Conservation (phyloP, 768 basidiomycete genomes). For the Astraeus odoratus region DNA sequence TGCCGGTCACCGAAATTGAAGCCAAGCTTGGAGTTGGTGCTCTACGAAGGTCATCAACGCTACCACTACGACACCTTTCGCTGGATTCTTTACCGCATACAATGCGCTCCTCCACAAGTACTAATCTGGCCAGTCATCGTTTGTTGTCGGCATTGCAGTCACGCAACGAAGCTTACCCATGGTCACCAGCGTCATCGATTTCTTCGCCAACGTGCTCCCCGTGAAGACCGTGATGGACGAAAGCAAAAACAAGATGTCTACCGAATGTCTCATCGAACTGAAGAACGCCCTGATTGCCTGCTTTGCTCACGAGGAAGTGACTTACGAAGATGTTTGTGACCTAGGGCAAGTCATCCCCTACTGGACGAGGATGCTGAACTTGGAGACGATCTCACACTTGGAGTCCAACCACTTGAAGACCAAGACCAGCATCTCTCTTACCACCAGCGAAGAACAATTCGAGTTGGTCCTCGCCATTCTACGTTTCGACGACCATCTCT, state of each 20-base stretch:
- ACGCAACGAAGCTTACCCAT: constrained; percentile 25
- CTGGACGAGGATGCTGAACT: constrained; percentile 23
- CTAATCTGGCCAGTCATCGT: constrained; percentile 20
- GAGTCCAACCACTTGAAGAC: constrained; percentile 9
- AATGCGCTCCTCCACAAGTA: constrained; percentile 29
- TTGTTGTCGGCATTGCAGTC: constrained; percentile 25
- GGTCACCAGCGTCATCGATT: constrained; percentile 20
- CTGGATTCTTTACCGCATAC: constrained; percentile 26
- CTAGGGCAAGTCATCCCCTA: constrained; percentile 18
- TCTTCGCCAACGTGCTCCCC: constrained; percentile 26
- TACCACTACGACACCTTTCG: constrained; percentile 17
- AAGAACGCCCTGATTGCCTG: constrained; percentile 17
- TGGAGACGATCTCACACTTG: constrained; percentile 19
- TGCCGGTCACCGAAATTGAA: constrained; percentile 23
- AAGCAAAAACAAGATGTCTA: constrained; percentile 16
- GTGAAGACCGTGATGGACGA: constrained; percentile 24
- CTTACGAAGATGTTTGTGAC: constrained; percentile 25
- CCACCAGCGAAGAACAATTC: constrained; percentile 23
- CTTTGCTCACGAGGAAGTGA: constrained; percentile 23
- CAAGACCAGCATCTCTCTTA: constrained; percentile 16
- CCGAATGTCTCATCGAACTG: constrained; percentile 18
- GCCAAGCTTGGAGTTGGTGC: constrained; percentile 9
- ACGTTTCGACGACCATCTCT: constrained; percentile 24
- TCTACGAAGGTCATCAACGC: constrained; percentile 12
- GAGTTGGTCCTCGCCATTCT: constrained; percentile 20